Conservation (phyloP, 495 filamentous ascomycete species). For the Podospora anserina region DNA sequence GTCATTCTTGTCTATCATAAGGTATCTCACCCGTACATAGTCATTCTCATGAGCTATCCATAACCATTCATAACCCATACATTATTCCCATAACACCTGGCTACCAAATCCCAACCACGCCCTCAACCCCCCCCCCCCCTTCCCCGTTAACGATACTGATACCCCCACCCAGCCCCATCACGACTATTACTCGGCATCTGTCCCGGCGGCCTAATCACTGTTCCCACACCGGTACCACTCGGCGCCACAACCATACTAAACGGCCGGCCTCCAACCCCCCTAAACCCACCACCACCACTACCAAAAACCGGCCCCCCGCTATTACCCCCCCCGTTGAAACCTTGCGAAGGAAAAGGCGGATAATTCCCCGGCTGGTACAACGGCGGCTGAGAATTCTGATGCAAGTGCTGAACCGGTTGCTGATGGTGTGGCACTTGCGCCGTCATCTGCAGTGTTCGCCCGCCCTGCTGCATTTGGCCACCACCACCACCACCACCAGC, state of each 20-base stretch:
- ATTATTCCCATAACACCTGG: no score
- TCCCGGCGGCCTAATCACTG: neutral
- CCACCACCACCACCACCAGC: no score
- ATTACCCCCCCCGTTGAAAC: neutral
- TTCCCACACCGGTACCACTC: neutral
- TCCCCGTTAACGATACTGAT: neutral
- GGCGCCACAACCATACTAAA: neutral
- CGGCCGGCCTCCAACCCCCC: neutral
- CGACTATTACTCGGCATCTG: neutral
- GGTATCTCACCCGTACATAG: no score
- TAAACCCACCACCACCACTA: neutral
- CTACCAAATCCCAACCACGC: no score
- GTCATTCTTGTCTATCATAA: no score
- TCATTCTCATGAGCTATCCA: no score
- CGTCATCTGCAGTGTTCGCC: constrained; percentile 8
- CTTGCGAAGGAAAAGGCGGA: constrained; percentile 4
- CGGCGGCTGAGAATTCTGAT: neutral
- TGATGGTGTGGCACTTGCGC: constrained; percentile 5
- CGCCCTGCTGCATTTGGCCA: neutral
- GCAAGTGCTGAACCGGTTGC: constrained; percentile 3
- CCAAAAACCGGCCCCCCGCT: neutral
- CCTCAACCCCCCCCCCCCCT: no score
- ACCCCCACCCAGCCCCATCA: neutral
- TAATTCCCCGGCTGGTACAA: constrained; percentile 1
- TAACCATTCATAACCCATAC: no score